These are phyloP conservation scores for Ustilago bromivora DNA, from an alignment of 1,284 basidiomycete species.

Conservation along the genomic window DNA sequence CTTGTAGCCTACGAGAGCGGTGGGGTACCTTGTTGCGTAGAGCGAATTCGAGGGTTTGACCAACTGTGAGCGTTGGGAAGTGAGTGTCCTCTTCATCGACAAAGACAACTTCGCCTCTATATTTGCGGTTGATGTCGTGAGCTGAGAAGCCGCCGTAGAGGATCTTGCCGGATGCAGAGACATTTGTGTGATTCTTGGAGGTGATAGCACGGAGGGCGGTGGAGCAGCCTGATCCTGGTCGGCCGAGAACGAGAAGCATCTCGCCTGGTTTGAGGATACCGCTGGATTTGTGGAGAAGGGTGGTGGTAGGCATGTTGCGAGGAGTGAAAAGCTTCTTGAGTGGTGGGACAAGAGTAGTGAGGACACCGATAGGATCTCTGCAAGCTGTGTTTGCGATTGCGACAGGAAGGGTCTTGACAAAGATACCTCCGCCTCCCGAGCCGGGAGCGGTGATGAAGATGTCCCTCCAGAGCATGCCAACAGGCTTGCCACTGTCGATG, in stretches of 20 bases:
- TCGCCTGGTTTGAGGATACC: slow-evolving; percentile 60
- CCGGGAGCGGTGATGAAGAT: slow-evolving; percentile 52
- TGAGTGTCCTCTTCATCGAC: slow-evolving; percentile 58
- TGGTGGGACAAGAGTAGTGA: slow-evolving; percentile 47
- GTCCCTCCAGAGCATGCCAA: slow-evolving; percentile 60
- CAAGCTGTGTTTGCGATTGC: slow-evolving; percentile 58
- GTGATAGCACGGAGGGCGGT: slow-evolving; percentile 57
- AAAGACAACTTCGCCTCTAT: slow-evolving; percentile 57
- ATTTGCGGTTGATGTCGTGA: slow-evolving; percentile 49
- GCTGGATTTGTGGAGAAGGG: slow-evolving; percentile 41
- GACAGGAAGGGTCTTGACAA: slow-evolving; percentile 60
- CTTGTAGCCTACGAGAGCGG: slow-evolving; percentile 29
- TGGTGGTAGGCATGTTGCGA: slow-evolving; percentile 31
- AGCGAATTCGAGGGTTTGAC: slow-evolving; percentile 58
- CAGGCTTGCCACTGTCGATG: slow-evolving; percentile 53
- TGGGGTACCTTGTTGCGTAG: slow-evolving; percentile 59
- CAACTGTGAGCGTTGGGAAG: slow-evolving; percentile 61
- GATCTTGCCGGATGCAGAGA: slow-evolving; percentile 47
- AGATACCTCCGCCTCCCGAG: slow-evolving; percentile 50
- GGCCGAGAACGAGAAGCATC: slow-evolving; percentile 65
- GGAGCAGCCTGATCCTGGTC: slow-evolving; percentile 60
- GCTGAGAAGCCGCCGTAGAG: slow-evolving; percentile 54
- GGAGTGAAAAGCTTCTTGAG: slow-evolving; percentile 40
- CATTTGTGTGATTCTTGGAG: slow-evolving; percentile 48
- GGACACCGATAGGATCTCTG: slow-evolving; percentile 54